Percentiles rank a stretch among this genome's conserved stretches.
phyloP scores from a whole-genome alignment of 345 rosid genomes.

The Dipteronia sinensis region DNA sequence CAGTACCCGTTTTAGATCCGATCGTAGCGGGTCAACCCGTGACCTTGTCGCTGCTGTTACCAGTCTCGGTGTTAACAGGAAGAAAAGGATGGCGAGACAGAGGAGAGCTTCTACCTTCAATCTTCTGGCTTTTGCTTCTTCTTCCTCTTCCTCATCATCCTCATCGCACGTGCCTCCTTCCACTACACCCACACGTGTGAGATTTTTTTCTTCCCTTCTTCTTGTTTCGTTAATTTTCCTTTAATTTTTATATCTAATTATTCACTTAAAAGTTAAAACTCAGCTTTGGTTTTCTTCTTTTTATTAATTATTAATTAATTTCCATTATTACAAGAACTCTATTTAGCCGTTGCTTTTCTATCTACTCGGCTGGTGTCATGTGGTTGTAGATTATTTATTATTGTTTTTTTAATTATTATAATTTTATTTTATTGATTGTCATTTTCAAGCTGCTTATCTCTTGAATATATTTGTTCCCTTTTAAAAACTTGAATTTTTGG shows the following conservation, averaged over 20 bases:
- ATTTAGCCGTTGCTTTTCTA: not conserved
- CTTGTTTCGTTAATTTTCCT: not conserved
- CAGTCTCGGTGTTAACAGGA: conserved; percentile 64
- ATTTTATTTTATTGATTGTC: not conserved
- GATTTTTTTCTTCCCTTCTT: conserved; percentile 18
- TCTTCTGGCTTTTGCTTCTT: conserved; percentile 40
- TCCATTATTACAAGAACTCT: not conserved
- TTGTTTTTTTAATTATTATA: not conserved
- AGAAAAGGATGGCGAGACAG: conserved; percentile 88
- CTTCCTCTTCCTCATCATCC: conserved; percentile 24
- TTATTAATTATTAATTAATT: not conserved
- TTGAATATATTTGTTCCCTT: not conserved
- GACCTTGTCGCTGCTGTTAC: conserved; percentile 47
- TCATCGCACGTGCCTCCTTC: conserved; percentile 53
- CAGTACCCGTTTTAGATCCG: conserved; percentile 33
- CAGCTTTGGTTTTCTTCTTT: not conserved
- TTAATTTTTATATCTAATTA: not conserved
- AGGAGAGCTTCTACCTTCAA: conserved; percentile 67
- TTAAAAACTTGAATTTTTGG: not conserved
- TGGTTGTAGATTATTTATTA: not conserved
- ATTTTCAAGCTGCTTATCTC: not conserved
- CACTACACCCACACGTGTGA: conserved; percentile 74
- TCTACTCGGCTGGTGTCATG: not conserved
- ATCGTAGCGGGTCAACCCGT: conserved; percentile 45
- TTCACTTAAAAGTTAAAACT: not conserved